Base-by-base conservation (phyloP, 2,329 filamentous ascomycete genomes). In the Aureobasidium leucospermi region DNA sequence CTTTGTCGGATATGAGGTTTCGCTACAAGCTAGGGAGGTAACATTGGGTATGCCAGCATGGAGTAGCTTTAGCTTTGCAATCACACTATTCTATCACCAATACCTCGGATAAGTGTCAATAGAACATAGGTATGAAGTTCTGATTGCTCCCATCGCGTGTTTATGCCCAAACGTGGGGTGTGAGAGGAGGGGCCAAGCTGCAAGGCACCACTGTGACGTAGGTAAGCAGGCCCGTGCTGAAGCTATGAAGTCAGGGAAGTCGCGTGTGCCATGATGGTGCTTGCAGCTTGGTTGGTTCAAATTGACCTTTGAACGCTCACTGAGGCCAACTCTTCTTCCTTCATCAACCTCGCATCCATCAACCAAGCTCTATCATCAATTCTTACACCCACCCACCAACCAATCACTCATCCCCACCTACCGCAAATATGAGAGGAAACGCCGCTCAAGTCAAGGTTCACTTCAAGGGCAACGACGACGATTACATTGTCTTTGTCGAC, bases 401-500 rank as follows among this genome's bases (percentile, higher is more conserved):
- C 51, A 49, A 10, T n/a, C 28, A 55, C 32, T 39, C 32, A 51
- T 6, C 19, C n/a, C 31, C 19, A 56, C 8, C 8, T 13, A 45
- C 60, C 58, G 49, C 49, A 62, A 69, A 48, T 10, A 69, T 69
- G 67, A 86, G 86, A 73, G 88, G 86, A 78, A 87, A 89, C 77
- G 81, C 82, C 65, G 72, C 74, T 62, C 82, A 86, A 74, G 81
- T 80, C 77, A 95, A 94, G 79, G 82, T 96, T 76, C 87, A 93
- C 83, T 91, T 84, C 85, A 89, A 91, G 82, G 90, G 90, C 76
- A 74, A 75, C 63, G 76, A 78, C 56, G 85, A 89, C 61, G 85
- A 88, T 76, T 89, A 86, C 71, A 76, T 88, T 67, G 77, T 89
- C 75, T 85, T 85, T 67, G 78, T 84, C 61, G 84, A 87, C 56